Conservation (phyloP, 1,284 basidiomycete genomes). For the Wallemia ichthyophaga region DNA sequence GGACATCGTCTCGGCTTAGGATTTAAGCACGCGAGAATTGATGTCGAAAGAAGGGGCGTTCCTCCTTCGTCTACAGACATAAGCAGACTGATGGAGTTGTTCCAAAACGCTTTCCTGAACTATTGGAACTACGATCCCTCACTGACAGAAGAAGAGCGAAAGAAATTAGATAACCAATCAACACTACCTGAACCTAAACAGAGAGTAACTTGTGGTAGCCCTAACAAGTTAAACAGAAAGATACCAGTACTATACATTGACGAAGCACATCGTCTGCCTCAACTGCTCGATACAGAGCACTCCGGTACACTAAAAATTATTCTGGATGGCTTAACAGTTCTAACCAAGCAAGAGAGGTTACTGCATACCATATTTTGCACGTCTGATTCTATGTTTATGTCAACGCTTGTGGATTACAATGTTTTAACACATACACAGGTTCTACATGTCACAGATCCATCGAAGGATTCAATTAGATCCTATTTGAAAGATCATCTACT, state of each 20-base stretch:
- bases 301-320: conserved; percentile 31
- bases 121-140: conserved; percentile 34
- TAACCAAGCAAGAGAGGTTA: conserved; percentile 51
- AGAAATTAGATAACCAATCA: conserved; percentile 10
- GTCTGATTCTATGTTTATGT: conserved; percentile 52
- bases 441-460: conserved; percentile 43
- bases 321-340: conserved; percentile 47
- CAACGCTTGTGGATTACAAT: conserved; percentile 15
- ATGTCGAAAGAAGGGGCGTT: conserved; percentile 27
- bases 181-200: conserved; percentile 16
- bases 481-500: conserved; percentile 33
- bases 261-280: conserved; percentile 41
- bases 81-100: conserved; percentile 49
- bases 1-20: conserved; percentile 40
- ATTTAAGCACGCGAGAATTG: conserved; percentile 51
- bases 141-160: conserved; percentile 10
- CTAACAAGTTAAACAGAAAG: conserved; percentile 22
- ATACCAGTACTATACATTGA: conserved; percentile 52
- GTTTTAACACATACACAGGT: conserved; percentile 20
- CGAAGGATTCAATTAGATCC: conserved; percentile 30
- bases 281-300: conserved; percentile 23
- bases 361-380: conserved; percentile 57
- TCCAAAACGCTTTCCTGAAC: conserved; percentile 37
- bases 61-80: conserved; percentile 38
- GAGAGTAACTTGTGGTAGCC: neutral